A percentile compares a stretch with the other conserved stretches of the same genome.
Evolutionary conservation across 768 basidiomycete genomes (phyloP).

Genomic region (Omphalotus guepiniiformis): DNA sequence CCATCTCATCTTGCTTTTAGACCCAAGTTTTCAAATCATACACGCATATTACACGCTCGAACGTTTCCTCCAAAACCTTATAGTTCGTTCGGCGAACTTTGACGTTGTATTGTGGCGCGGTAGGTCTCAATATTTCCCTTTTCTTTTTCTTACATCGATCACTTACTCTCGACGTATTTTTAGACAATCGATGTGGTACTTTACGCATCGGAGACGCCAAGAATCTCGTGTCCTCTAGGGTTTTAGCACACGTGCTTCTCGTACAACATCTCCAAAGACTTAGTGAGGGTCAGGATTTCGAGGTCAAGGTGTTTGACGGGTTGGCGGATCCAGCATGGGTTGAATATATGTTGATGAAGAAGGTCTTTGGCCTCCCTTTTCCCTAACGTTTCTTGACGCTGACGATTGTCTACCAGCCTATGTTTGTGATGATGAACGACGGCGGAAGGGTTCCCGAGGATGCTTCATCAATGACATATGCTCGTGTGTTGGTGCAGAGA

Average conservation of each 20-base stretch:
- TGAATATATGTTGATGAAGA: slow-evolving; percentile 34
- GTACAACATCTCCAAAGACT: slow-evolving; percentile 41
- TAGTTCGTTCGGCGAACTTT: slow-evolving; percentile 47
- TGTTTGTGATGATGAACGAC: slow-evolving; percentile 61
- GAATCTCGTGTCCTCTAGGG: slow-evolving; percentile 40
- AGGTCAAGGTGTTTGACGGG: slow-evolving; percentile 41
- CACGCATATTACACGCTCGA: slow-evolving; percentile 59
- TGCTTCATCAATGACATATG: slow-evolving; percentile 13
- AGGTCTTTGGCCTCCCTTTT: slow-evolving; percentile 28
- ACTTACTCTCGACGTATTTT: background rate
- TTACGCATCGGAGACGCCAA: slow-evolving; percentile 30
- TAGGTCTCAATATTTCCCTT: slow-evolving; percentile 15
- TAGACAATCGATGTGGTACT: slow-evolving; percentile 43
- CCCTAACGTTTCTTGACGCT: slow-evolving; percentile 6
- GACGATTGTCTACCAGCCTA: slow-evolving; percentile 56
- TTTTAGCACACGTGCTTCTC: slow-evolving; percentile 49
- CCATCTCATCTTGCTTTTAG: slow-evolving; percentile 23
- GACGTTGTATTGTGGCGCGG: slow-evolving; percentile 65
- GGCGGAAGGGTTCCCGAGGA: slow-evolving; percentile 30
- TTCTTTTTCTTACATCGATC: background rate
- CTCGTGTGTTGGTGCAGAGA: slow-evolving; percentile 42
- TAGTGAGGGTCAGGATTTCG: slow-evolving; percentile 25
- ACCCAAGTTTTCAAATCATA: slow-evolving; percentile 54
- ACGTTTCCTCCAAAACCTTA: slow-evolving; percentile 43
- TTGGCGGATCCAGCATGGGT: slow-evolving; percentile 47